Evolutionary conservation across 140 eudicot species (phyloP).

Genomic region (Flaveria floridana): DNA sequence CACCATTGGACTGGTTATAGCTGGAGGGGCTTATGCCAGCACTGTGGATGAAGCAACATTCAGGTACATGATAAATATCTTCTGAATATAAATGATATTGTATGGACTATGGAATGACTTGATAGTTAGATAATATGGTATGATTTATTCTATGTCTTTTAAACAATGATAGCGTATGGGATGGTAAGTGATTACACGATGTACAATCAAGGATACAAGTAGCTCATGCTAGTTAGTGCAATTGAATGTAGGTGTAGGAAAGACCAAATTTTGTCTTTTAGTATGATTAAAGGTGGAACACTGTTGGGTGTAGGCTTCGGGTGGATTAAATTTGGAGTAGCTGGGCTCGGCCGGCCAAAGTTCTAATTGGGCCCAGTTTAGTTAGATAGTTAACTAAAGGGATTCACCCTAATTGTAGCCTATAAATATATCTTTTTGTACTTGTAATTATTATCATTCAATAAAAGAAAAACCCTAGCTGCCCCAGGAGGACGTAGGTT

Average conservation of each 20-base stretch:
- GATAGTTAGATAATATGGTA: constrained; percentile 10
- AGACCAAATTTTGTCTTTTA: not conserved
- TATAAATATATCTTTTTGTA: too few relatives aligned
- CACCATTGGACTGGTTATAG: constrained; percentile 72
- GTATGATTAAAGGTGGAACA: not conserved
- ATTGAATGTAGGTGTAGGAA: not conserved
- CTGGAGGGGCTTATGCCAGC: constrained; percentile 99
- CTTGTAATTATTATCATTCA: too few relatives aligned
- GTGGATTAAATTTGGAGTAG: too few relatives aligned
- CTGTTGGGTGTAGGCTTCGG: too few relatives aligned
- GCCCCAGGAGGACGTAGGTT: too few relatives aligned
- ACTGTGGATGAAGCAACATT: constrained; percentile 98
- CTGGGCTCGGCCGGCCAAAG: too few relatives aligned
- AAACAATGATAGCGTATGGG: not conserved
- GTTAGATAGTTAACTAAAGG: too few relatives aligned
- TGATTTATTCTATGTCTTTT: not conserved
- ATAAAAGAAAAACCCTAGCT: too few relatives aligned
- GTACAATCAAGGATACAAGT: not conserved
- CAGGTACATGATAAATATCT: constrained; percentile 47
- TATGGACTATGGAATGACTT: not conserved
- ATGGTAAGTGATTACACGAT: not conserved
- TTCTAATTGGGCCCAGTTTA: too few relatives aligned
- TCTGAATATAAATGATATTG: not conserved
- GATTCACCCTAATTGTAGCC: too few relatives aligned
- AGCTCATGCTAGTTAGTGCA: not conserved